Percentiles rank a stretch among this genome's conserved stretches.
These are phyloP conservation scores for Teratosphaeria epicoccoides DNA, from an alignment of 2,329 filamentous ascomycete species.

Conservation along the genomic window DNA sequence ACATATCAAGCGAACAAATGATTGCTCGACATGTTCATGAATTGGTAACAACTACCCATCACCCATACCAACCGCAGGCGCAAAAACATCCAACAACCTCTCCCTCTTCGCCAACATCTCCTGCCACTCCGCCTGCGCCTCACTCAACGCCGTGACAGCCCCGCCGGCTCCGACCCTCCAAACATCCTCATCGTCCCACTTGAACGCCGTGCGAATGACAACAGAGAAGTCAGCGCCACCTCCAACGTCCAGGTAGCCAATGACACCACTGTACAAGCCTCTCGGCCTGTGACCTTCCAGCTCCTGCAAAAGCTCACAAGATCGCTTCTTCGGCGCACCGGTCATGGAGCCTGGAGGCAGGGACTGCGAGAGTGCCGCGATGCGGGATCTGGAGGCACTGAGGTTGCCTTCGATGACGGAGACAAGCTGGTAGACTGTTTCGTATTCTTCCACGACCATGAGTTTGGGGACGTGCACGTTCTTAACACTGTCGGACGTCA, in stretches of 20 bases:
- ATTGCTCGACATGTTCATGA: too few relatives aligned
- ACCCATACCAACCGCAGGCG: too few relatives aligned
- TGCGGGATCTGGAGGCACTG: slow-evolving; percentile 42
- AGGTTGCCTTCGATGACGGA: slow-evolving; percentile 69
- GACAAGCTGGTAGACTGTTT: slow-evolving; percentile 83
- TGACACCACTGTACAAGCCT: slow-evolving; percentile 75
- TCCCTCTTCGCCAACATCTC: slow-evolving; percentile 58
- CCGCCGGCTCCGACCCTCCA: slow-evolving; percentile 88
- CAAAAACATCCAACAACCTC: slow-evolving; percentile 4
- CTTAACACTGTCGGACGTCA: slow-evolving; percentile 7
- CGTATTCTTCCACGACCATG: slow-evolving; percentile 82
- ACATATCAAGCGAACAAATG: too few relatives aligned
- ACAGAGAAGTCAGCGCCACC: slow-evolving; percentile 87
- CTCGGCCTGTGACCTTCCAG: slow-evolving; percentile 57
- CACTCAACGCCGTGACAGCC: slow-evolving; percentile 77
- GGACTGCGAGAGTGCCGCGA: slow-evolving; percentile 66
- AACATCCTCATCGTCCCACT: slow-evolving; percentile 44
- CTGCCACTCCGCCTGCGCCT: slow-evolving; percentile 68
- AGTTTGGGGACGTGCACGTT: slow-evolving; percentile 66
- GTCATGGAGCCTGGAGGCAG: slow-evolving; percentile 94
- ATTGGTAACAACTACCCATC: too few relatives aligned
- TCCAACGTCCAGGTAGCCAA: slow-evolving; percentile 80
- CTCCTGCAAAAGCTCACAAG: slow-evolving; percentile 66
- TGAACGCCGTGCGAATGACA: slow-evolving; percentile 72
- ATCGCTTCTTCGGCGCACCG: slow-evolving; percentile 86